Conservation (phyloP, 164 flowering plant genomes). For the Houttuynia cordata region DNA sequence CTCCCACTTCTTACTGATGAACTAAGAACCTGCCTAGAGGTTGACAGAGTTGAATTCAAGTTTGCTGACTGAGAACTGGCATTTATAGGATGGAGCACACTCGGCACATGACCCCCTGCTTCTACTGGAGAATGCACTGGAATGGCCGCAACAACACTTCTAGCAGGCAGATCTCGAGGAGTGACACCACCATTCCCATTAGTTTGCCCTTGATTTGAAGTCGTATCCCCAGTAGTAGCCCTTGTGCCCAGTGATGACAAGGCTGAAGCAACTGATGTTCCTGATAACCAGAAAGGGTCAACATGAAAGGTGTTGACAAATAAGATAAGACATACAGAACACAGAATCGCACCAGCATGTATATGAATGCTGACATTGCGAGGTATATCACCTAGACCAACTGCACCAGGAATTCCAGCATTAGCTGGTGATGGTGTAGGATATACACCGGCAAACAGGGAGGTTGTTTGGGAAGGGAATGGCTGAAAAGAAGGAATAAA, state of each 20-base stretch:
- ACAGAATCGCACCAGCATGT: conserved; percentile 61
- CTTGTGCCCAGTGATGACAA: conserved; percentile 45
- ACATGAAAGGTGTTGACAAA: background rate
- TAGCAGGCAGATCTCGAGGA: conserved; percentile 11
- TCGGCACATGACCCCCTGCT: conserved; percentile 12
- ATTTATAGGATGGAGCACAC: conserved; percentile 11
- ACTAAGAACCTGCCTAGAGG: conserved; percentile 15
- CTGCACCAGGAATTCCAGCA: conserved; percentile 32
- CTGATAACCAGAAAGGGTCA: conserved; percentile 14
- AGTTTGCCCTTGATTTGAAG: conserved; percentile 7
- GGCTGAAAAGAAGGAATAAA: conserved; percentile 45
- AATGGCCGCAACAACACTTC: conserved; percentile 19
- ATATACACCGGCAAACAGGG: conserved; percentile 47
- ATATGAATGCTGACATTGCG: conserved; percentile 86
- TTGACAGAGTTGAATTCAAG: background rate
- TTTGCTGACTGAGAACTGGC: conserved; percentile 15
- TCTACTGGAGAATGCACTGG: conserved; percentile 17
- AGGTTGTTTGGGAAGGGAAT: conserved; percentile 70
- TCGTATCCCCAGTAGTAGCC: conserved; percentile 19
- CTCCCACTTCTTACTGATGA: conserved; percentile 15
- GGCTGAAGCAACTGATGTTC: conserved; percentile 36
- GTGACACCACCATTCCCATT: conserved; percentile 11
- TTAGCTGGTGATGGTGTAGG: conserved; percentile 23
- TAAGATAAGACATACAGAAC: background rate
- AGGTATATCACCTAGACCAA: conserved; percentile 51